Conservation (phyloP, 805 yeast species). For the Wickerhamomyces ciferrii region DNA sequence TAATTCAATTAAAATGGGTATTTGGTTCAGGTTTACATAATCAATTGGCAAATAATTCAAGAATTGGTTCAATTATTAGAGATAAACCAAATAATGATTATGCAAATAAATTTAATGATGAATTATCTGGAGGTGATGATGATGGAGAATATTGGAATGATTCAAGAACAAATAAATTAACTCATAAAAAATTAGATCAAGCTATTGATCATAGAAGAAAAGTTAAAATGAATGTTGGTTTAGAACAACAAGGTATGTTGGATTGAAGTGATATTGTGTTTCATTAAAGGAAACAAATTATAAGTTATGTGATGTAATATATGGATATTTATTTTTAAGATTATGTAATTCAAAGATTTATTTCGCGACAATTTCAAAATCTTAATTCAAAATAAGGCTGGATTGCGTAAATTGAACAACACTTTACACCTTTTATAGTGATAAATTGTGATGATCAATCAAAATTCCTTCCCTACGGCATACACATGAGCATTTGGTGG, state of each 20-base stretch:
- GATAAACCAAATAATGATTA: conserved; percentile 11
- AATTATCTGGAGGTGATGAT: background rate
- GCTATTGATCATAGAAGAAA: conserved; percentile 17
- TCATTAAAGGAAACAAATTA: no score
- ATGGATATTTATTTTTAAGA: no score
- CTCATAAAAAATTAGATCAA: conserved; percentile 13
- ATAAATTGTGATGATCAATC: no score
- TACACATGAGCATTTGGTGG: no score
- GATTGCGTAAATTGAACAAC: no score
- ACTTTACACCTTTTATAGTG: no score
- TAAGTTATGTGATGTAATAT: no score
- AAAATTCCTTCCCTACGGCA: no score
- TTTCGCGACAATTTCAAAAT: no score
- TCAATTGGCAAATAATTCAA: conserved; percentile 19
- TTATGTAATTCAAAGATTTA: no score
- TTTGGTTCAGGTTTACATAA: conserved; percentile 19
- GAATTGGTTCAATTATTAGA: conserved; percentile 14
- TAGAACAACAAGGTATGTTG: conserved; percentile 18
- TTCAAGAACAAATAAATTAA: conserved; percentile 7
- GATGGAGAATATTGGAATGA: conserved; percentile 9
- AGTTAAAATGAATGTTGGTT: conserved; percentile 12
- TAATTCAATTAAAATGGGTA: conserved; percentile 20
- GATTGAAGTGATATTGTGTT: no score
- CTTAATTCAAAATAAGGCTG: no score
- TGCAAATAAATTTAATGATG: conserved; percentile 7